Conservation (phyloP, 768 basidiomycete genomes). For the Obba rivulosa region DNA sequence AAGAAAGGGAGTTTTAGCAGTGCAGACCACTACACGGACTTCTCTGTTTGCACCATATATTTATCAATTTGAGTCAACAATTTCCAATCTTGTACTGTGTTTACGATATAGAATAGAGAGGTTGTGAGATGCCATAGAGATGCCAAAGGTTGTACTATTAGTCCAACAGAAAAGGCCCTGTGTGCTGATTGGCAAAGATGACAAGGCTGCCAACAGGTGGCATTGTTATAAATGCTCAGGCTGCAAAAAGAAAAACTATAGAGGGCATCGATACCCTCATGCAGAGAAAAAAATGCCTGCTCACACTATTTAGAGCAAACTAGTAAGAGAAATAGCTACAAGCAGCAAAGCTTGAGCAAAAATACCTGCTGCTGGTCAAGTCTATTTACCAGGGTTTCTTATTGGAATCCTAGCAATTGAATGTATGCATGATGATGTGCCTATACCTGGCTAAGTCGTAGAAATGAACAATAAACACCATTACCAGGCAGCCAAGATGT, state of each 20-base stretch:
- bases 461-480: no score
- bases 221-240: background rate
- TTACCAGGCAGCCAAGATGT: no score
- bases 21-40: background rate
- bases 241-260: background rate
- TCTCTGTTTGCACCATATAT: no score
- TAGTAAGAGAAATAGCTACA: background rate
- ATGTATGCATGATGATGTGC: background rate
- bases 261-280: background rate
- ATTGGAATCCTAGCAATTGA: slow-evolving; percentile 8
- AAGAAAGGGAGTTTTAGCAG: no score
- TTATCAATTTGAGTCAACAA: background rate
- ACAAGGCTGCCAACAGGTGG: background rate
- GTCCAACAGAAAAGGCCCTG: background rate
- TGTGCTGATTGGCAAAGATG: background rate
- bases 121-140: background rate
- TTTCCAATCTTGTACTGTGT: background rate
- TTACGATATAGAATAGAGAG: background rate
- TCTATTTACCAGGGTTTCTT: background rate
- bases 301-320: background rate
- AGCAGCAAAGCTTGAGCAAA: background rate
- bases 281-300: background rate
- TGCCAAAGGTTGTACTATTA: background rate
- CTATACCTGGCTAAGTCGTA: no score
- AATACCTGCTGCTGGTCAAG: background rate